Evolutionary conservation across 108 stramenopile species (phyloP), one percentile per base, ranked within the genome.

Genomic region (Cyclostephanos tholiformis): DNA sequence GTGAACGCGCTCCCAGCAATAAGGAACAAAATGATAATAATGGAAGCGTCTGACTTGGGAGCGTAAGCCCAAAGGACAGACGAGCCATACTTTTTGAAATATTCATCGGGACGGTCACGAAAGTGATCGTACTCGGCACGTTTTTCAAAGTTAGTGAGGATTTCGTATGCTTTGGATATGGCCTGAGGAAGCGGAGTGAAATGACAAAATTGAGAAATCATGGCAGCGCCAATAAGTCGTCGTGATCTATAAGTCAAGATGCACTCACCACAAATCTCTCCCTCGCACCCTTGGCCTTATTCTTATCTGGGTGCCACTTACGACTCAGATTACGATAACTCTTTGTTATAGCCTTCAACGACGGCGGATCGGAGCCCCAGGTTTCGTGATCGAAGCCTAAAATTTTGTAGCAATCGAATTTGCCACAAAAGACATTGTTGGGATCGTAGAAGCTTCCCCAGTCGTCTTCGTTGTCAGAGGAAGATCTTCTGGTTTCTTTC

Each of bases 361-460:
- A 61, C n/a, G 91, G 94, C 19, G 78, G 84, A 17, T 77, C 74
- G 4, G 39, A 62, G 13, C 84, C 87, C 65, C 85, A 91, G 7
- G 72, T 65, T 80, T 91, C 89, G 70, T 91, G 90, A 60, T 95
- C 94, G 63, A 95, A 95, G 29, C 94, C 94, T 12, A 95, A 79
- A 72, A 95, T 92, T 49, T 83, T 84, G 76, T 95, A 95, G 48
- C 94, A 95, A 74, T 95, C 94, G 70, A 85, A 91, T 57, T 90
- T 77, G 10, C 94, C 94, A 56, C 94, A 95, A 62, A 95, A 95
- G 9, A 88, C 66, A 51, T 85, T 86, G 58, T 92, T 85, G 12
- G 94, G 94, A 75, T 95, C 94, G 62, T 95, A 93, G 58, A 90
- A 92, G 11, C 68, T 69, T 8, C 94, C 94, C 94, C 94, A 95